These are phyloP conservation scores for Cupressus sempervirens DNA, from an alignment of 75 land plant species.

Conservation along the genomic window DNA sequence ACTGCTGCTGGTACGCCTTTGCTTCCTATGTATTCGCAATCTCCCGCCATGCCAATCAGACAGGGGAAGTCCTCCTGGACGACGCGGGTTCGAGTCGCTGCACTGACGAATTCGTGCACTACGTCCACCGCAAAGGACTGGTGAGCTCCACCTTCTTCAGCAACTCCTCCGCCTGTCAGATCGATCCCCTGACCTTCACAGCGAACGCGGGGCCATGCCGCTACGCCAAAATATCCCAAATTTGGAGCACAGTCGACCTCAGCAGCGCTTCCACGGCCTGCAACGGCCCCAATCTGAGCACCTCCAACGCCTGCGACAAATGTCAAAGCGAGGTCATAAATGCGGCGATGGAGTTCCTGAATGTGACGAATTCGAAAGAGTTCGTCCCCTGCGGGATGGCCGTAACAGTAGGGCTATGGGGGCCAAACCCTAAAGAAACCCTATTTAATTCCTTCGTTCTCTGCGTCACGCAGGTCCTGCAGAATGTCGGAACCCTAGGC, in stretches of 20 bases:
- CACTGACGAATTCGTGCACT: conserved; percentile 16
- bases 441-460: conserved; percentile 15
- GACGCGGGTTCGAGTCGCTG: conserved; percentile 25
- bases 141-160: conserved; percentile 23
- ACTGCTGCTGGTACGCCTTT: conserved; percentile 30
- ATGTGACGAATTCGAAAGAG: conserved; percentile 17
- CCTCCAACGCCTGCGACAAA: conserved; percentile 4
- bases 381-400: conserved; percentile 35
- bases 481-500: conserved; percentile 18
- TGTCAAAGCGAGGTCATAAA: conserved; percentile 17
- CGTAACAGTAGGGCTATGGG: conserved; percentile 26
- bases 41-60: conserved; percentile 23
- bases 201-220: conserved; percentile 18
- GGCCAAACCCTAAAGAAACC: not conserved
- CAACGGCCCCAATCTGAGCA: not conserved
- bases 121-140: conserved; percentile 17
- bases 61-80: conserved; percentile 34
- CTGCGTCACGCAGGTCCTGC: conserved; percentile 26
- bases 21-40: conserved; percentile 27
- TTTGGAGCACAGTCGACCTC: conserved; percentile 14
- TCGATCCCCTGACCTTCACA: conserved; percentile 10
- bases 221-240: conserved; percentile 8
- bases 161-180: not conserved
- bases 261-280: conserved; percentile 2
- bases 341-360: conserved; percentile 8